phyloP scores from a whole-genome alignment of 208 protist genomes.

The Trichomonas vaginalis region DNA sequence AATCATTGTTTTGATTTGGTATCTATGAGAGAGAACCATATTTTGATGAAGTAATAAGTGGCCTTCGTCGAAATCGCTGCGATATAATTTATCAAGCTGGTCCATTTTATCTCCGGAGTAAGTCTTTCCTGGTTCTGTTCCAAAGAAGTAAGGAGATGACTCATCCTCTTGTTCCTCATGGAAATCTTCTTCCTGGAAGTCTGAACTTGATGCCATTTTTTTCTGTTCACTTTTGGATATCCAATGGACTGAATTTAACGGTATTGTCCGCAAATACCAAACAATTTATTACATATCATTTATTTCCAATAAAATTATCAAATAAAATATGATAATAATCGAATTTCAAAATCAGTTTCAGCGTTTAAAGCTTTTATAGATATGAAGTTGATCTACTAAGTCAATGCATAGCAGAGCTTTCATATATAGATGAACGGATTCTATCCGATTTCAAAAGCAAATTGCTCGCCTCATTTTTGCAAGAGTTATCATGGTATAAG shows the following conservation, averaged over 20 bases:
- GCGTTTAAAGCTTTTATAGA: not conserved
- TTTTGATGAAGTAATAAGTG: not conserved
- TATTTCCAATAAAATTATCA: too few species aligned
- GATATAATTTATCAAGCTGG: not conserved
- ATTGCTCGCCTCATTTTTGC: not conserved
- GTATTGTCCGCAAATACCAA: too few species aligned
- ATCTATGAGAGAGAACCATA: not conserved
- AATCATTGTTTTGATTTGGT: not conserved
- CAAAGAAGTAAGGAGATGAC: not conserved
- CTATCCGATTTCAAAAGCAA: not conserved
- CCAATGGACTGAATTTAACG: too few species aligned
- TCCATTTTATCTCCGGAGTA: not conserved
- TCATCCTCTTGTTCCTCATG: not conserved
- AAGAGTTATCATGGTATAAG: not conserved
- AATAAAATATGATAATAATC: not conserved
- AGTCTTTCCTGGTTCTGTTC: not conserved
- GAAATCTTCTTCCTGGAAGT: not conserved
- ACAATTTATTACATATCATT: too few species aligned
- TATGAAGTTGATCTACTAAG: not conserved
- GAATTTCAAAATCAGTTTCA: not conserved
- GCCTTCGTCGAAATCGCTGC: not conserved
- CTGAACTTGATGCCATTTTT: too few species aligned
- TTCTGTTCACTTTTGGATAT: too few species aligned
- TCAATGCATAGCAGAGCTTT: not conserved
- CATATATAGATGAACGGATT: not conserved